Conservation (phyloP, 1,139 yeast species). For the Saccharomyces hybrid region DNA sequence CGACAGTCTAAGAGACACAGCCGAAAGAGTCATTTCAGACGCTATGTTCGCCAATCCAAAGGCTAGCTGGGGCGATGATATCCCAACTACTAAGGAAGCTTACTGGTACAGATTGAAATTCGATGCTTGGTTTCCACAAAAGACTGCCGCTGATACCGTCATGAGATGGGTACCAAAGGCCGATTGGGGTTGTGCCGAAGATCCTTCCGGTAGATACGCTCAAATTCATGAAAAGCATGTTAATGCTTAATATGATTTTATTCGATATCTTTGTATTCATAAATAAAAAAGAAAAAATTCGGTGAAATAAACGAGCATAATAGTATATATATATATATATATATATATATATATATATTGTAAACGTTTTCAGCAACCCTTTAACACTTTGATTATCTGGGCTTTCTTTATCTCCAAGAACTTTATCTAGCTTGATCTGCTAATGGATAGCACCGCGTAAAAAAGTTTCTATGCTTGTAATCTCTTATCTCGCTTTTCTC, state of each 20-base stretch:
- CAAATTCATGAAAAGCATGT: slow-evolving; percentile 71
- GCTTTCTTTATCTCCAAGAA: background rate
- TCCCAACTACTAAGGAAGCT: slow-evolving; percentile 97
- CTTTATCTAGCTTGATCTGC: background rate
- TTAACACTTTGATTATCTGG: background rate
- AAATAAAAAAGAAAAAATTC: background rate
- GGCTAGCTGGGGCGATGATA: slow-evolving; percentile 91
- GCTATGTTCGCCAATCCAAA: slow-evolving; percentile 85
- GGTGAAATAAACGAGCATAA: background rate
- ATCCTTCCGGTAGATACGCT: slow-evolving; percentile 96
- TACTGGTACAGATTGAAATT: slow-evolving; percentile 97
- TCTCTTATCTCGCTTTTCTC: background rate
- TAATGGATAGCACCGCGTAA: background rate
- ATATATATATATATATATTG: background rate
- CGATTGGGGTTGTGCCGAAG: slow-evolving; percentile 99
- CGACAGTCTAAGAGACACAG: slow-evolving; percentile 92
- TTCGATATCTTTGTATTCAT: background rate
- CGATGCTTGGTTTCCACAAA: slow-evolving; percentile 81
- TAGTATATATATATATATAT: background rate
- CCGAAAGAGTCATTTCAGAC: slow-evolving; percentile 77
- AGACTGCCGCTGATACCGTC: slow-evolving; percentile 91
- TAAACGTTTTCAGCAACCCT: background rate
- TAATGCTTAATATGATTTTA: slow-evolving; percentile 13
- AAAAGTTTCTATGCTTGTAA: background rate
- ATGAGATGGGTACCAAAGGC: slow-evolving; percentile 99